Base-by-base conservation (phyloP, 2,329 filamentous ascomycete genomes). In the Hymenotorrendiella dingleyae region DNA sequence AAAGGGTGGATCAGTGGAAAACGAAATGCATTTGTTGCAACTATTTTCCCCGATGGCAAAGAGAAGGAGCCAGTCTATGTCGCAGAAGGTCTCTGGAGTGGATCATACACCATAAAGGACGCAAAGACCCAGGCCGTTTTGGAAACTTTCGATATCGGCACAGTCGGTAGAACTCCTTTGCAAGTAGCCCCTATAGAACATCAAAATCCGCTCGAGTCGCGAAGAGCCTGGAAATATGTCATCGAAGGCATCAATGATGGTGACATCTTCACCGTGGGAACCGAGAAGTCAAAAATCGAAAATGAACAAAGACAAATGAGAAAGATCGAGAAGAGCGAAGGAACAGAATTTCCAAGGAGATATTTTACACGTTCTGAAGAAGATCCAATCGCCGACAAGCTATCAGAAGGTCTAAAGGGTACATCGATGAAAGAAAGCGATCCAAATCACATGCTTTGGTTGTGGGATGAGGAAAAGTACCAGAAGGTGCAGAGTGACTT, bases 1-100 rank as follows among this genome's bases (percentile, higher is more conserved):
- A 91, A 87, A 64, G 91, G 91, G 40, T 98, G 91, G 91, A 66
- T 98, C 4, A 87, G 84, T 32, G 93, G 91, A 54, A 94, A 93
- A 73, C 94, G 94, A 71, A 97, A 97, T 69, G 84, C 75, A 37
- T 87, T 97, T 62, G 77, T 72, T 11, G 91, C 89, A 9, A 73
- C 71, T n/a, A 65, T 96, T 36, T 88, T 83, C 67, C 73, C 69
- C 23, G 78, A 86, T 65, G 65, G 78, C 68, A 68, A 70, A 43
- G 86, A 81, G 64, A 83, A 82, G 63, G 81, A 84, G 39, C 75
- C 80, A 47, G 70, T 82, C 40, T 96, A 90, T 71, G 86, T 80
- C n/a, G 74, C 83, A 26, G 82, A 89, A 21, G 93, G 93, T 19
- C 86, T 93, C 63, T 97, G 93, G 93, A 93, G 81, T 45, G 86